Base-by-base conservation (phyloP, 1,139 yeast species). In the Candida sp. region DNA sequence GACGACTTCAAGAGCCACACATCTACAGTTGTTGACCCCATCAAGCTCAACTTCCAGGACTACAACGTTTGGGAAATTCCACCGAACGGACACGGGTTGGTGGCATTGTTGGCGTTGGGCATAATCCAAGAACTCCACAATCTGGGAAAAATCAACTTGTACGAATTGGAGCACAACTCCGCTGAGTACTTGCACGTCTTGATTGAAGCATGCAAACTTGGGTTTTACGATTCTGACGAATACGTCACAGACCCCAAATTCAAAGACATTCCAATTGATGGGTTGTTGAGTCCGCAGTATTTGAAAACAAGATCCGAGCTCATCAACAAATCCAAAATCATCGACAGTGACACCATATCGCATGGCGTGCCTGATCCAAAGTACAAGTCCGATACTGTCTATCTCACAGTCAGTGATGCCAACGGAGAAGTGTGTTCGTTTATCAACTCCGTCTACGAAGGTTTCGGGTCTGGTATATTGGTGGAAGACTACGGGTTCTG, bases 381-480 rank as follows among this genome's bases (percentile, higher is more conserved):
- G 58, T 81, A 81, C 65, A 80, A 81, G 59, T 85, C 92, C 0
- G 96, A 90, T 60, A 90, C 96, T 0, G 90, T 88, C 3, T 90
- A 90, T 63, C 83, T 88, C 59, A 77, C 91, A 0, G 90, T 80
- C 1, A 72, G 88, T 1, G 96, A 90, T 63, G 62, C 73, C 4
- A 83, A 85, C 42, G 96, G 96, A 2, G 88, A 89, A 61, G 94
- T 93, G 6, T 88, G 93, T 58, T 88, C 94, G 3, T 89, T 89
- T 61, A 89, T 90, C 57, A 88, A 88, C 60, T 88, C 96, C 0
- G 84, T 89, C 3, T 90, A 84, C 62, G 81, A 81, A 54, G 78
- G 80, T 3, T 90, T 89, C 69, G 96, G 96, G 3, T 79, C 88
- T 42, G 90, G 88, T 3, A 86, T 89, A 34, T 71, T 88, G 11